Evolutionary conservation across 2,329 filamentous ascomycete genomes (phyloP).

Genomic region (Pseudogymnoascus sp.): DNA sequence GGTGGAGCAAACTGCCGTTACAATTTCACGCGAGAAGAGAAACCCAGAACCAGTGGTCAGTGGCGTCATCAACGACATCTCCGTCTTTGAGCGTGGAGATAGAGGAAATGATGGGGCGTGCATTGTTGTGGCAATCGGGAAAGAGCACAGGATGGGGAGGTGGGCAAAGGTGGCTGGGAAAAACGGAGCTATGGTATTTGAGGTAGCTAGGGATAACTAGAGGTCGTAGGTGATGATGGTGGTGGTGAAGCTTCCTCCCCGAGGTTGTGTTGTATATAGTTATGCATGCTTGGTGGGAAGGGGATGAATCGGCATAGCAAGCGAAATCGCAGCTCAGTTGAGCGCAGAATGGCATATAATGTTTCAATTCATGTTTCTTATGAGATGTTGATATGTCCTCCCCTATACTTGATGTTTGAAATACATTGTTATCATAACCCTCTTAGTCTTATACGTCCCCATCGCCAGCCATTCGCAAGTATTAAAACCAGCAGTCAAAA

Average conservation of each 20-base stretch:
- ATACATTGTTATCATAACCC: background rate
- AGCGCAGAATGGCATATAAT: constrained; percentile 7
- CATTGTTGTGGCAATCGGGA: constrained; percentile 76
- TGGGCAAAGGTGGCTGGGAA: constrained; percentile 64
- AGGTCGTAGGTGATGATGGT: background rate
- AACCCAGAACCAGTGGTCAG: constrained; percentile 25
- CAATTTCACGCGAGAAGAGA: constrained; percentile 11
- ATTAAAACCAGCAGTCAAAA: background rate
- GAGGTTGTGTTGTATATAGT: constrained; percentile 4
- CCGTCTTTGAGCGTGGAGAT: constrained; percentile 76
- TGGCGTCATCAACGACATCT: constrained; percentile 82
- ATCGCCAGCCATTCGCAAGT: background rate
- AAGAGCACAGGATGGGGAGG: constrained; percentile 74
- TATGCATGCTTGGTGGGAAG: constrained; percentile 12
- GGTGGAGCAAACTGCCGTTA: background rate
- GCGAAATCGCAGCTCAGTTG: constrained; percentile 3
- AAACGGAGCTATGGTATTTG: constrained; percentile 83
- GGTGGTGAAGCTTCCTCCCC: background rate
- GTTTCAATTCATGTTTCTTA: background rate
- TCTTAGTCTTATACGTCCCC: no score
- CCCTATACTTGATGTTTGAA: background rate
- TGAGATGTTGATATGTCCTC: background rate
- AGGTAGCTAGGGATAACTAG: constrained; percentile 41
- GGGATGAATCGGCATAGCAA: constrained; percentile 12
- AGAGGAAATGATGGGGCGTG: constrained; percentile 68